These are phyloP conservation scores for Cladosporium cucumerinum DNA, from an alignment of 2,329 filamentous ascomycete genomes.

Conservation along the genomic window DNA sequence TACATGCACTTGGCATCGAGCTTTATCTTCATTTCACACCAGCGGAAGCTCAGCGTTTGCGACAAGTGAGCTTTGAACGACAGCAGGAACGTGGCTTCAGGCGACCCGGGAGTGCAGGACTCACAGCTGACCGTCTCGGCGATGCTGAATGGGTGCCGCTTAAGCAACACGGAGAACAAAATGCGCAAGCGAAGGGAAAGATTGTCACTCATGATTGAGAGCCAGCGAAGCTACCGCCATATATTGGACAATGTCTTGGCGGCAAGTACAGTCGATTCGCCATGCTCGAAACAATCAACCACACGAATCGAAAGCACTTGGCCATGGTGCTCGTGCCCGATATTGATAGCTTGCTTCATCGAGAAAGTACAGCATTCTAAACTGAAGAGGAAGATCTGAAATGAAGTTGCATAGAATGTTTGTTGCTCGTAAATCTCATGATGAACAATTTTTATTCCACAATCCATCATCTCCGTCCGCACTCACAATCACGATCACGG, in stretches of 20 bases:
- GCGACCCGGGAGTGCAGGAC: slow-evolving; percentile 48
- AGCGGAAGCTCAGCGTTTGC: slow-evolving; percentile 51
- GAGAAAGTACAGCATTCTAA: background rate
- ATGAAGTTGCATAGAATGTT: background rate
- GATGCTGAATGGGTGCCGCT: slow-evolving; percentile 22
- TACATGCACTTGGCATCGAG: slow-evolving; percentile 46
- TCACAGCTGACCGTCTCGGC: slow-evolving; percentile 41
- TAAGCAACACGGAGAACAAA: background rate
- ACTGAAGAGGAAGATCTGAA: background rate
- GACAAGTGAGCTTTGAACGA: slow-evolving; percentile 53
- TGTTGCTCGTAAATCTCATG: background rate
- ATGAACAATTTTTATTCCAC: background rate
- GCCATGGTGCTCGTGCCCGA: background rate
- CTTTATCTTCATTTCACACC: slow-evolving; percentile 50
- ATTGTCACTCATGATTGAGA: background rate
- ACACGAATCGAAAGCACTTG: background rate
- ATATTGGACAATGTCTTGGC: background rate
- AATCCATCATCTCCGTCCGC: background rate
- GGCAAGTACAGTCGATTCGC: background rate
- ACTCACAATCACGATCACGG: background rate
- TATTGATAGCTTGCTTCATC: background rate
- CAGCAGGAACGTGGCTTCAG: slow-evolving; percentile 54
- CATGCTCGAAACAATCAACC: background rate
- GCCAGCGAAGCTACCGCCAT: background rate
- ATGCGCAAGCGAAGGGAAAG: background rate